A percentile compares a stretch with the other conserved stretches of the same genome.
phyloP scores from a whole-genome alignment of 2,329 filamentous ascomycete genomes.

The Trichoderma simmonsii region DNA sequence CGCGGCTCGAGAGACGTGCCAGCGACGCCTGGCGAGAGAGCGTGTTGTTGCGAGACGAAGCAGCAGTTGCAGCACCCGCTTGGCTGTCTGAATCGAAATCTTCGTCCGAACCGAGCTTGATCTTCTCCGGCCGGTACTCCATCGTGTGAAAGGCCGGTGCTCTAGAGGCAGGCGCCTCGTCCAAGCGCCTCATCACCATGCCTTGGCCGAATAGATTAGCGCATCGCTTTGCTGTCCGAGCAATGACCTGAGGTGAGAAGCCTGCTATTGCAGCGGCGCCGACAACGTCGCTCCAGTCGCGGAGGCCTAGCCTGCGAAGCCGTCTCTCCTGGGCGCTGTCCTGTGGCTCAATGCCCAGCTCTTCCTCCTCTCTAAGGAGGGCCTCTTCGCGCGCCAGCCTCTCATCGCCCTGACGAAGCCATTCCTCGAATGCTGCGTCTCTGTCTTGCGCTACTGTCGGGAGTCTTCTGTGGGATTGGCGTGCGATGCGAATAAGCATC shows the following conservation, averaged over 20 bases:
- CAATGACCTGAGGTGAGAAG: slow-evolving; percentile 62
- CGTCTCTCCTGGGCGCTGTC: slow-evolving; percentile 26
- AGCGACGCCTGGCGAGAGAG: slow-evolving; percentile 32
- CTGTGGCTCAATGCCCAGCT: slow-evolving; percentile 21
- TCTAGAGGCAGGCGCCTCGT: slow-evolving; percentile 30
- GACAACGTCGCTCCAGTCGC: slow-evolving; percentile 84
- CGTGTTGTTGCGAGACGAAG: slow-evolving; percentile 30
- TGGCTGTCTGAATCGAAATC: slow-evolving; percentile 23
- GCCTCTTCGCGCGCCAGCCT: slow-evolving; percentile 13
- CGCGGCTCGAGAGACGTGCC: slow-evolving; percentile 24
- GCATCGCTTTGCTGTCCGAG: slow-evolving; percentile 70
- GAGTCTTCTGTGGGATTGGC: slow-evolving; percentile 35
- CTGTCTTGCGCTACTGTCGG: slow-evolving; percentile 26
- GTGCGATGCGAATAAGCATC: slow-evolving; percentile 47
- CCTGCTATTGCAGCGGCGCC: slow-evolving; percentile 73
- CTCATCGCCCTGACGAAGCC: slow-evolving; percentile 34
- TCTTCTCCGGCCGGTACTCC: slow-evolving; percentile 32
- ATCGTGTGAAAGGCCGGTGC: slow-evolving; percentile 26
- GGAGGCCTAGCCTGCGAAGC: slow-evolving; percentile 42
- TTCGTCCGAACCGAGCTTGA: slow-evolving; percentile 24
- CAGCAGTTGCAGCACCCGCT: slow-evolving; percentile 26
- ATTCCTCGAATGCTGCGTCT: slow-evolving; percentile 35
- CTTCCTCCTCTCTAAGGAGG: slow-evolving; percentile 19
- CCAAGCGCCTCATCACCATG: slow-evolving; percentile 62
- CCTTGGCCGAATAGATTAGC: slow-evolving; percentile 69